phyloP scores from a whole-genome alignment of 75 land plant species.

The Selaginella tamariscina region DNA sequence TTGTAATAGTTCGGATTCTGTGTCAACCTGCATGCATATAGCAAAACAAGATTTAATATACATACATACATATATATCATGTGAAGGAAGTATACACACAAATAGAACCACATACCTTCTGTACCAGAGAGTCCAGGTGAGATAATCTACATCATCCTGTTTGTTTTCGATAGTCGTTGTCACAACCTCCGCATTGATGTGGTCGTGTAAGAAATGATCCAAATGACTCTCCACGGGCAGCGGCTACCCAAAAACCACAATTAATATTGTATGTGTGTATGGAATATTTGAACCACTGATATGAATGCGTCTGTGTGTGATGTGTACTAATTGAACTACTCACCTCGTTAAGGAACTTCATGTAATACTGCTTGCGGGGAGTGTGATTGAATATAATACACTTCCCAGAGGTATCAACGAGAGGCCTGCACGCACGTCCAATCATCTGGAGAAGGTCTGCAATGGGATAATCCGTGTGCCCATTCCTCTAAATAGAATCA shows the following conservation, averaged over 20 bases:
- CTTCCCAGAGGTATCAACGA: constrained; percentile 66
- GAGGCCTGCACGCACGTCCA: constrained; percentile 90
- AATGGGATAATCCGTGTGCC: constrained; percentile 82
- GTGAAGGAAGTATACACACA: too few relatives aligned
- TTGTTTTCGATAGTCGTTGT: constrained; percentile 74
- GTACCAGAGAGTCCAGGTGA: constrained; percentile 85
- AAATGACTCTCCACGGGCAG: constrained; percentile 92
- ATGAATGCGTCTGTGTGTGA: too few relatives aligned
- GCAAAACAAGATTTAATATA: too few relatives aligned
- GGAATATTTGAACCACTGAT: too few relatives aligned
- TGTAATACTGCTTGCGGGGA: constrained; percentile 86
- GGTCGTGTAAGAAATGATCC: constrained; percentile 79
- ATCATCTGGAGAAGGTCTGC: constrained; percentile 93
- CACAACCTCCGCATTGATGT: constrained; percentile 85
- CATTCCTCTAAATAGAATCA: too few relatives aligned
- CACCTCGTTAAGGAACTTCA: constrained; percentile 82
- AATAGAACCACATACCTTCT: too few relatives aligned
- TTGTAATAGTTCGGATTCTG: constrained; percentile 90
- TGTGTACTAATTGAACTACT: too few relatives aligned
- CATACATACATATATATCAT: too few relatives aligned
- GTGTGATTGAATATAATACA: constrained; percentile 88
- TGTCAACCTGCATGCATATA: constrained; percentile 54
- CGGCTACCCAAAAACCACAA: too few relatives aligned
- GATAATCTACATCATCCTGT: constrained; percentile 86
- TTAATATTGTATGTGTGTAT: too few relatives aligned